Evolutionary conservation across 805 yeast genomes (phyloP), one percentile per base, ranked within the genome.

Genomic region (Cyberlindnera nakhonratchasimensis): DNA sequence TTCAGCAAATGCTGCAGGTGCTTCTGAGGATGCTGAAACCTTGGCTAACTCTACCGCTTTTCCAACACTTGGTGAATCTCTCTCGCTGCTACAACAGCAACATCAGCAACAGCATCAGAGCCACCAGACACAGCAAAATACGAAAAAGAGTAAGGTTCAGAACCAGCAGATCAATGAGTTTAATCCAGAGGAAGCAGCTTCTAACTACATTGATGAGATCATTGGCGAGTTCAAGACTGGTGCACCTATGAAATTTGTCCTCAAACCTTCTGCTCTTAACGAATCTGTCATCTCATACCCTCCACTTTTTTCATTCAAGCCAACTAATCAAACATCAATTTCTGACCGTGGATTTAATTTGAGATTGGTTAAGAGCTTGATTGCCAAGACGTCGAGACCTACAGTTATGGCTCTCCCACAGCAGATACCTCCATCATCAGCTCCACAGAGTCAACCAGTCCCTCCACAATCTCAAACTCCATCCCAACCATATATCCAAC

Each of bases 11-110:
- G 4, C 42, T 28, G 48, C 59, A 20, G 19, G 28, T 45, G 46
- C 30, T 2, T 16, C 30, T 26, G 45, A 34, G 3, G 48, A 40
- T n/a, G 20, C 40, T 16, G 43, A 43, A 19, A 35, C 21, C 6
- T 57, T 73, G 49, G 67, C 79, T 4, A 69, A 74, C 52, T 57
- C 73, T 13, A 69, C 77, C 5, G 76, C 83, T 3, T 79, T 80
- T 69, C 82, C 85, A 37, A 71, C 84, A 1, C 65, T 79, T 46
- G 79, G 80, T 7, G 74, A 69, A 53, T 54, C 64, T 37, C 63
- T 62, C 37, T 53, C 56, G 45, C 43, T 62, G 47, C 66, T 66
- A 51, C 62, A 58, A 46, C 62, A 65, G 49, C 51, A 47, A 38
- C 62, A 57, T 19, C 60, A 58, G 21, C 62, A 57, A 21, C 60